Evolutionary conservation across 345 rosid genomes (phyloP).

Genomic region (Gossypium anomalum): DNA sequence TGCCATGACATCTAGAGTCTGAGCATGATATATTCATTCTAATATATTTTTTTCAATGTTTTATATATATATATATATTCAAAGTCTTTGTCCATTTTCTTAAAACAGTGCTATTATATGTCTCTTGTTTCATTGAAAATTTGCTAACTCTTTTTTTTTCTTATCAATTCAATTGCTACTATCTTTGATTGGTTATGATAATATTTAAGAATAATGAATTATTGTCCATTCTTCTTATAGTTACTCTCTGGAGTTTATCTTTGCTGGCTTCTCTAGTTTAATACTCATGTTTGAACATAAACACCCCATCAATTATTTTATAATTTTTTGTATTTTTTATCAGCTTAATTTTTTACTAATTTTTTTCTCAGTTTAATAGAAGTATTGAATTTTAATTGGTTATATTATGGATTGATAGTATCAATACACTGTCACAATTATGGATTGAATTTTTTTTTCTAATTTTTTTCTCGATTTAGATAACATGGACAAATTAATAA

Average conservation of each 20-base stretch:
- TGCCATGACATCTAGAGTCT: background rate
- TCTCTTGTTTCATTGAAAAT: conserved; percentile 10
- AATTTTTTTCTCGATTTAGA: no score
- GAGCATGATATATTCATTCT: conserved; percentile 10
- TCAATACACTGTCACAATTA: no score
- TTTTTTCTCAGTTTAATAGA: no score
- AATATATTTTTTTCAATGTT: conserved; percentile 13
- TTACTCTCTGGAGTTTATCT: conserved; percentile 20
- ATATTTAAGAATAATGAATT: conserved; percentile 16
- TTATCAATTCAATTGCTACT: background rate
- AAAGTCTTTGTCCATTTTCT: conserved; percentile 16
- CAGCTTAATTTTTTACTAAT: background rate
- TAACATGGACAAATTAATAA: no score
- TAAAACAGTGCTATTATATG: conserved; percentile 16
- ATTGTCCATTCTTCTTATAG: conserved; percentile 21
- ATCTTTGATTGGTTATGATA: conserved; percentile 9
- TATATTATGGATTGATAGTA: no score
- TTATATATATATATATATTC: background rate
- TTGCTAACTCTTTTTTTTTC: background rate
- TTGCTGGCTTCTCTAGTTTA: conserved; percentile 7
- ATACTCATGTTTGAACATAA: background rate
- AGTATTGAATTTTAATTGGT: no score
- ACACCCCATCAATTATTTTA: background rate
- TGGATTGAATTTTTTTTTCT: no score
- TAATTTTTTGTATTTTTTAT: conserved; percentile 2